phyloP scores from a whole-genome alignment of 495 filamentous ascomycete species.

The Wilcoxina mikolae region DNA sequence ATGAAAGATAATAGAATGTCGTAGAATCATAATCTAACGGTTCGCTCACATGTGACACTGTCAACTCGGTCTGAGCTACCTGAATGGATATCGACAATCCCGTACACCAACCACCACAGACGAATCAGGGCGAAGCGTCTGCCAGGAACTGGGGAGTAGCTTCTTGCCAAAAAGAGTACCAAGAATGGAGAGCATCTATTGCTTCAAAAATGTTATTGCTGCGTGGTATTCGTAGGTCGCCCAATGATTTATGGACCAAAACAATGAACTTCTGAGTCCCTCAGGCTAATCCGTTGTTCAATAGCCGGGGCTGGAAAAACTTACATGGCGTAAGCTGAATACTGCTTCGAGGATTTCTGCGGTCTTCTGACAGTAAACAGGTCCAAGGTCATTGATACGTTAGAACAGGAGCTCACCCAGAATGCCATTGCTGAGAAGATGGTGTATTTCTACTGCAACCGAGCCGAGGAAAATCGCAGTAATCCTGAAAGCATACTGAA shows the following conservation, averaged over 20 bases:
- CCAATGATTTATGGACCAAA: not conserved
- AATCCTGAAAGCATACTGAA: conserved; percentile 5
- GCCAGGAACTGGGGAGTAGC: conserved; percentile 11
- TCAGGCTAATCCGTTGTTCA: not conserved
- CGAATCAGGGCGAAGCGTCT: not conserved
- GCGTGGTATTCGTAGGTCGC: conserved; percentile 1
- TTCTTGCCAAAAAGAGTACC: conserved; percentile 8
- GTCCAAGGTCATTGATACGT: not conserved
- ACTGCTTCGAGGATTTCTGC: no score
- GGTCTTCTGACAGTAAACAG: no score
- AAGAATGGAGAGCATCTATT: conserved; percentile 7
- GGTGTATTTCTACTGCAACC: conserved; percentile 17
- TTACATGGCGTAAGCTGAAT: not conserved
- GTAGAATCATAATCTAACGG: no score
- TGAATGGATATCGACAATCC: no score
- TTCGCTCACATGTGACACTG: no score
- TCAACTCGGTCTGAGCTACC: no score
- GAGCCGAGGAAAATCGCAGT: no score
- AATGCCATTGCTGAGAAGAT: not conserved
- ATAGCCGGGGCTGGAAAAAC: not conserved
- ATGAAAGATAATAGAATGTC: no score
- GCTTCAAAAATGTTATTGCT: conserved; percentile 6
- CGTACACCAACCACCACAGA: not conserved
- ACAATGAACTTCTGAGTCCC: not conserved
- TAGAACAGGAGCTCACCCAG: not conserved